These are phyloP conservation scores for Fusarium chlamydosporum DNA, from an alignment of 2,329 filamentous ascomycete species.

Conservation along the genomic window DNA sequence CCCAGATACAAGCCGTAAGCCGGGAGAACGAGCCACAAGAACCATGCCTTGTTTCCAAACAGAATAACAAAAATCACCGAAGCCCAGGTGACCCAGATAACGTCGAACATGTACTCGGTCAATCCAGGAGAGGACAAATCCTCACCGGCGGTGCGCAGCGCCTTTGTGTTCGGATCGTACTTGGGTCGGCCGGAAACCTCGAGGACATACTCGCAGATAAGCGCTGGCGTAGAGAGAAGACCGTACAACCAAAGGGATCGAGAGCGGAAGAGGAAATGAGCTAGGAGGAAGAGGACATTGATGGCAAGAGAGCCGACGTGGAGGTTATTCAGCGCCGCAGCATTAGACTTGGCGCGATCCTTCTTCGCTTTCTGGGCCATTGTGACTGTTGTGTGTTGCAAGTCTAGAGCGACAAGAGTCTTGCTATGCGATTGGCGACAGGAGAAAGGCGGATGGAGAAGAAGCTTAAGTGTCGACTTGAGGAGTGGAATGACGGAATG, in stretches of 20 bases:
- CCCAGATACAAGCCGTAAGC: conserved; percentile 70
- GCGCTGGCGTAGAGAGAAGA: conserved; percentile 78
- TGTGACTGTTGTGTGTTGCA: conserved; percentile 13
- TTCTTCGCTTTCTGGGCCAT: conserved; percentile 77
- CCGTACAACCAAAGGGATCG: conserved; percentile 78
- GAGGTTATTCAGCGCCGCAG: conserved; percentile 81
- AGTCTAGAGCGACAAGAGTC: background rate
- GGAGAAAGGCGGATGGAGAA: background rate
- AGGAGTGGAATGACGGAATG: conserved; percentile 36
- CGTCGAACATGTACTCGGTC: conserved; percentile 98
- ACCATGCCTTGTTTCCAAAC: conserved; percentile 82
- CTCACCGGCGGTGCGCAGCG: conserved; percentile 84
- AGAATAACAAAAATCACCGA: conserved; percentile 79
- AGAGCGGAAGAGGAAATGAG: conserved; percentile 75
- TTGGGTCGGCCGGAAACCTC: conserved; percentile 86
- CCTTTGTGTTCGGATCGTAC: conserved; percentile 72
- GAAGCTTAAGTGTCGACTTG: conserved; percentile 4
- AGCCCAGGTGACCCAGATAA: conserved; percentile 94
- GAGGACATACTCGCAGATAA: conserved; percentile 86
- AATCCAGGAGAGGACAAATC: conserved; percentile 89
- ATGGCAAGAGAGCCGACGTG: conserved; percentile 81
- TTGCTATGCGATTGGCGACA: background rate
- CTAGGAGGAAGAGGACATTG: conserved; percentile 81
- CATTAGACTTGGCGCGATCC: conserved; percentile 82
- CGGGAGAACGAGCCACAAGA: conserved; percentile 68